Conservation (phyloP, 495 filamentous ascomycete species). For the Schizothecium vesticola region DNA sequence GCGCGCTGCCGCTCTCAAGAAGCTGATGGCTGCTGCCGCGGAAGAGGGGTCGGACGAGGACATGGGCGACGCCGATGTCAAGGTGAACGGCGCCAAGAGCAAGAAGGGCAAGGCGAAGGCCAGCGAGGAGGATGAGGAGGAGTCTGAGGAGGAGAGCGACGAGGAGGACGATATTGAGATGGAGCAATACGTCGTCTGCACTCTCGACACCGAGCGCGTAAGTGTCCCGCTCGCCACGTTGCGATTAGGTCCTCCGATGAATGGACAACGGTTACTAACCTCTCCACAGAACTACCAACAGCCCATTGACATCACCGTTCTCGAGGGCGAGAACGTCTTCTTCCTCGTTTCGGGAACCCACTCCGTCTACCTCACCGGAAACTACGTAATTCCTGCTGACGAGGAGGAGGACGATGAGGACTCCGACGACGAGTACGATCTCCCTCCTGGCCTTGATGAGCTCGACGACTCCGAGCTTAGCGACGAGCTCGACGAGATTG, state of each 20-base stretch:
- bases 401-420: conserved; percentile 56
- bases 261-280: background rate
- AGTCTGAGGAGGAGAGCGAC: conserved; percentile 49
- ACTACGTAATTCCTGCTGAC: conserved; percentile 67
- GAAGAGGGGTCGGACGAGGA: conserved; percentile 52
- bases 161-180: conserved; percentile 62
- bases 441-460: conserved; percentile 58
- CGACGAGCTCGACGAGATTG: conserved; percentile 76
- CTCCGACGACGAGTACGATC: conserved; percentile 65
- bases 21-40: conserved; percentile 62
- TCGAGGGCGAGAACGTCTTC: conserved; percentile 78
- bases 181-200: conserved; percentile 90
- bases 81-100: conserved; percentile 52
- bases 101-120: conserved; percentile 75
- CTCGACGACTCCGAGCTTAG: conserved; percentile 68
- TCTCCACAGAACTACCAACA: conserved; percentile 80
- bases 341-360: conserved; percentile 91
- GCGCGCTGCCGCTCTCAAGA: conserved; percentile 63
- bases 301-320: conserved; percentile 83
- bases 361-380: conserved; percentile 86
- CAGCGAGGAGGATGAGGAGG: conserved; percentile 50
- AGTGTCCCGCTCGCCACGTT: conserved; percentile 8
- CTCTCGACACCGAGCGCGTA: conserved; percentile 70
- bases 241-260: background rate
- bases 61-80: conserved; percentile 60